These are phyloP conservation scores for Tetratostichococcus sp. DNA, from an alignment of 139 green algal species.

Conservation along the genomic window DNA sequence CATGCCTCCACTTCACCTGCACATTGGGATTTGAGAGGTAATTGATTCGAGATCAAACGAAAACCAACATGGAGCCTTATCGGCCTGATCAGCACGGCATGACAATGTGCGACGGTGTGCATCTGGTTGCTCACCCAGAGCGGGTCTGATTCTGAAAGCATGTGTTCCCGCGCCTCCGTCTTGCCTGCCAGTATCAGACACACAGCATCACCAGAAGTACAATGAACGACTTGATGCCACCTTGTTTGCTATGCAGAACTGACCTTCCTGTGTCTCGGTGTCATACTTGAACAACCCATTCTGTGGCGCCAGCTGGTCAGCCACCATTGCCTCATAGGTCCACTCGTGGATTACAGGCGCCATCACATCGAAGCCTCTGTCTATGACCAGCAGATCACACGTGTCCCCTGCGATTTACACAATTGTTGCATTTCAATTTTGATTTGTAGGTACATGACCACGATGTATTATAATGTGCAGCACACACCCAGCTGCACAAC, in stretches of 20 bases:
- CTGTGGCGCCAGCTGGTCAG: slow-evolving; percentile 72
- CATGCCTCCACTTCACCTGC: slow-evolving; percentile 72
- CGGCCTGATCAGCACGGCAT: no score
- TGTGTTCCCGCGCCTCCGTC: slow-evolving; percentile 61
- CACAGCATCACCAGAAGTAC: no score
- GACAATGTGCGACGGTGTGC: no score
- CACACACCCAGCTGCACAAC: no score
- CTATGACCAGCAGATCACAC: not conserved
- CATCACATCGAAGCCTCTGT: slow-evolving; percentile 66
- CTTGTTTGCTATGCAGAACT: no score
- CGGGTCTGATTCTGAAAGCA: slow-evolving; percentile 73
- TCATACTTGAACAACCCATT: slow-evolving; percentile 58
- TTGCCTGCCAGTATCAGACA: slow-evolving; percentile 46
- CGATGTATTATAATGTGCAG: no score
- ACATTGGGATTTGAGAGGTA: no score
- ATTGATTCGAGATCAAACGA: no score
- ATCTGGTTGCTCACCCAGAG: slow-evolving; percentile 38
- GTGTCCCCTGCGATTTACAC: not conserved
- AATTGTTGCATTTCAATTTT: no score
- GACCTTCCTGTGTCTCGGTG: slow-evolving; percentile 37
- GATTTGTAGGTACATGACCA: no score
- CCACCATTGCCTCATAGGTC: slow-evolving; percentile 92
- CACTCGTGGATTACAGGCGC: slow-evolving; percentile 97
- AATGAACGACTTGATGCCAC: no score
- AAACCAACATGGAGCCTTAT: no score